Evolutionary conservation across 164 flowering plant genomes (phyloP), one percentile per base, ranked within the genome.

Genomic region (Tetrastigma voinierianum): DNA sequence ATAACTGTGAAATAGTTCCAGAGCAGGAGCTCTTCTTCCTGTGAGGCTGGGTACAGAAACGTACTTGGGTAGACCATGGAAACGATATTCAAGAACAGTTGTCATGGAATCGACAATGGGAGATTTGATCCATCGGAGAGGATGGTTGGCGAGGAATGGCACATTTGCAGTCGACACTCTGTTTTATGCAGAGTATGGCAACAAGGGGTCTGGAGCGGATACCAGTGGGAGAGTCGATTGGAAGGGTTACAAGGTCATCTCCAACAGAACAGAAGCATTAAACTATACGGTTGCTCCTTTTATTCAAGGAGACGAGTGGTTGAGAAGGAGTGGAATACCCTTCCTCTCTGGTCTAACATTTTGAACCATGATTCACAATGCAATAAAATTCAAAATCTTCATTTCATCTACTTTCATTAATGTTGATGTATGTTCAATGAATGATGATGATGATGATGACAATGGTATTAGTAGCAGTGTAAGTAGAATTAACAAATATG

Each of bases 151-250:
- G 5, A 9, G 44, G 61, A 21, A 57, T n/a, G 61, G 61, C 20
- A n/a, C 23, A 32, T 32, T 32, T 32, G 40, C 40, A 32, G 40
- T 32, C 6, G 23, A 62, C 19, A 77, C 78, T 1, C 66, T 77
- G 7, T 72, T 58, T 57, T 77, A 77, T 51, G 78, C 66, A 1
- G 84, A 81, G 67, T 78, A 70, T 51, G 67, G 43, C 16, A 83
- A 83, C 63, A 46, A 59, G 1, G 84, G 86, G 16, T 78, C 79
- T 0, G 83, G 86, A 1, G 71, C 83, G 0, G 55, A 43, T 0
- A 74, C 76, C 3, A 14, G 2, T 15, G 56, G 19, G 66, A 78
- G 83, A 46, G 75, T 76, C 10, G 71, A 13, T 12, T 80, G 83
- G 83, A 69, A 58, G 13, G 80, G 82, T 7, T 59, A 40, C 61